These are phyloP conservation scores for Pseudonectria foliicola DNA, from an alignment of 2,329 filamentous ascomycete genomes.

Conservation along the genomic window DNA sequence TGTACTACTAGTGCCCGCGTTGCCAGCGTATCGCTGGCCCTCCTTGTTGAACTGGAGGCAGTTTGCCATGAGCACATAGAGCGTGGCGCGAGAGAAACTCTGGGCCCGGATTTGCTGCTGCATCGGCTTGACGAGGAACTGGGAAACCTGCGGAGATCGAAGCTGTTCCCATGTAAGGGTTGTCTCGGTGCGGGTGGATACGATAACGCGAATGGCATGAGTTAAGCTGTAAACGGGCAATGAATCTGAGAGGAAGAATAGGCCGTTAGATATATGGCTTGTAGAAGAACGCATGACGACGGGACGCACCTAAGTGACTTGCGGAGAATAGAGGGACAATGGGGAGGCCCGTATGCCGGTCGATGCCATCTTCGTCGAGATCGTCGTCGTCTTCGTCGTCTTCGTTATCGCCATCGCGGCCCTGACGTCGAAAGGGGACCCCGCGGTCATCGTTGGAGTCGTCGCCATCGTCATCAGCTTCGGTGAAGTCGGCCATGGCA, in stretches of 20 bases:
- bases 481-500: conserved; percentile 59
- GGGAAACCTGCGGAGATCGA: conserved; percentile 89
- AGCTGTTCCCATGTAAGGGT: conserved; percentile 92
- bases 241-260: conserved; percentile 49
- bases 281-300: conserved; percentile 39
- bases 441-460: conserved; percentile 33
- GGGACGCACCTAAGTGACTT: conserved; percentile 59
- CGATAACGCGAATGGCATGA: conserved; percentile 78
- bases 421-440: conserved; percentile 15
- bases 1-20: conserved; percentile 75
- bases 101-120: conserved; percentile 78
- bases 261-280: background rate
- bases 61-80: conserved; percentile 90
- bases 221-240: conserved; percentile 87
- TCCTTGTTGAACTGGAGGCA: conserved; percentile 91
- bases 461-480: conserved; percentile 49
- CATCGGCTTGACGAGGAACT: conserved; percentile 93
- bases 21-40: conserved; percentile 71
- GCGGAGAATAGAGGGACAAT: conserved; percentile 74
- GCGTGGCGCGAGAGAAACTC: conserved; percentile 77
- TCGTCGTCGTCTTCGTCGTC: conserved; percentile 43
- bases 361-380: conserved; percentile 23
- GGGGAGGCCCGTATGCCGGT: conserved; percentile 24
- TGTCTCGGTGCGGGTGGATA: conserved; percentile 81
- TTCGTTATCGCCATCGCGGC: conserved; percentile 39